Percentiles rank a stretch among this genome's conserved stretches.
Evolutionary conservation across 768 basidiomycete species (phyloP).

Genomic region (Tylopilus sp.): DNA sequence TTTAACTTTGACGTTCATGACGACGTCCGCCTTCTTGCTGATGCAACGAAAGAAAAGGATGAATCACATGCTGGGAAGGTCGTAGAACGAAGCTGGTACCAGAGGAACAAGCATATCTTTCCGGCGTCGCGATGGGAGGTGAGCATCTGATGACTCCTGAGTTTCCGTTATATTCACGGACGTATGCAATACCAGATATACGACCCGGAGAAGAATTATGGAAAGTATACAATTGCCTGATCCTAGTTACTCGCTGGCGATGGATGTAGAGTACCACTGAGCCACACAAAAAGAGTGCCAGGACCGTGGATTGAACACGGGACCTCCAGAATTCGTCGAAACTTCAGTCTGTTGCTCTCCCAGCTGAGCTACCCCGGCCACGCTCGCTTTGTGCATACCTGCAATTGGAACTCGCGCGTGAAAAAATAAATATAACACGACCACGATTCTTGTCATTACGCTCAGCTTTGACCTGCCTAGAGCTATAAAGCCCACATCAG

Average conservation of each 20-base stretch:
- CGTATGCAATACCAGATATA: constrained; percentile 55
- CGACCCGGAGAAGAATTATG: constrained; percentile 92
- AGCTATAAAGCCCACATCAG: constrained; percentile 4
- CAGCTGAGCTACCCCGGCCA: constrained; percentile 68
- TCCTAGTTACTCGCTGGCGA: neutral
- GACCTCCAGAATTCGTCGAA: constrained; percentile 34
- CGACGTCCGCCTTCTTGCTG: constrained; percentile 89
- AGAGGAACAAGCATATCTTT: constrained; percentile 96
- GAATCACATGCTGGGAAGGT: constrained; percentile 99
- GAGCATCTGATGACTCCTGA: constrained; percentile 20
- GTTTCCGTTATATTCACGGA: neutral
- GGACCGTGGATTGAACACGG: constrained; percentile 55
- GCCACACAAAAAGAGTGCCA: constrained; percentile 38
- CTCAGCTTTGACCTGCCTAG: constrained; percentile 2
- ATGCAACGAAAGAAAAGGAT: constrained; percentile 96
- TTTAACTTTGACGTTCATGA: constrained; percentile 99
- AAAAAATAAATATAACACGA: too few relatives aligned
- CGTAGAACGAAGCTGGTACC: constrained; percentile 93
- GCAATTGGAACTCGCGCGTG: too few relatives aligned
- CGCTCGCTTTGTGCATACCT: too few relatives aligned
- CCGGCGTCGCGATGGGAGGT: constrained; percentile 97
- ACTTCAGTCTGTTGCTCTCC: constrained; percentile 73
- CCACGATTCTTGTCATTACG: neutral
- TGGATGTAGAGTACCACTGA: too few relatives aligned
- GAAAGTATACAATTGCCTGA: constrained; percentile 79